Conservation (phyloP, 2,329 filamentous ascomycete species). For the Ceratocystis colombiana region DNA sequence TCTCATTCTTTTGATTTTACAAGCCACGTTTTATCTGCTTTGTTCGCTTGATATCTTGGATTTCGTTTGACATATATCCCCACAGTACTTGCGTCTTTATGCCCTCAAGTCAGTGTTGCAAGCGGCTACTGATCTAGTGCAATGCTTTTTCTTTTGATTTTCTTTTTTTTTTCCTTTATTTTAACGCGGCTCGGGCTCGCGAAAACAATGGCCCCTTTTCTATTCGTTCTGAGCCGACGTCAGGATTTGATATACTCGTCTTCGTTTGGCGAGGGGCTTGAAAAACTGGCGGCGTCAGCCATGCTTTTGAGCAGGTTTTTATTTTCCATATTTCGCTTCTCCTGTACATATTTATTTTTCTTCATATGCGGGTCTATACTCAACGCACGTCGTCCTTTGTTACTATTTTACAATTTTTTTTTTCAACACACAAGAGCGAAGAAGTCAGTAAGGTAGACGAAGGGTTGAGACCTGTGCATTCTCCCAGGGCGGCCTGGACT, state of each 20-base stretch:
- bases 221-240: not conserved
- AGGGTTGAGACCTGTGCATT: not conserved
- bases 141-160: not conserved
- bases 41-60: slow-evolving; percentile 12
- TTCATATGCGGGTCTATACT: slow-evolving; percentile 11
- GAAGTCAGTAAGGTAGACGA: not conserved
- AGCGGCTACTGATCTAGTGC: not conserved
- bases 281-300: not conserved
- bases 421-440: not conserved
- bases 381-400: not conserved
- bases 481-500: not conserved
- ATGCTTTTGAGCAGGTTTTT: slow-evolving; percentile 11
- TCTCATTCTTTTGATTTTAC: slow-evolving; percentile 15
- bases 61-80: slow-evolving; percentile 20
- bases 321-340: slow-evolving; percentile 17
- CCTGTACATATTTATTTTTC: slow-evolving; percentile 13
- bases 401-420: slow-evolving; percentile 13
- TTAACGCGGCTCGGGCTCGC: not conserved
- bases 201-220: not conserved
- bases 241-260: not conserved
- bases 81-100: slow-evolving; percentile 17
- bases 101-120: not conserved
- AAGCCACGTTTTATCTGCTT: slow-evolving; percentile 2
- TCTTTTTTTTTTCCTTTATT: not conserved
- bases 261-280: not conserved